Base-by-base conservation (phyloP, 805 yeast genomes). In the Saccharomycopsis selenospora region DNA sequence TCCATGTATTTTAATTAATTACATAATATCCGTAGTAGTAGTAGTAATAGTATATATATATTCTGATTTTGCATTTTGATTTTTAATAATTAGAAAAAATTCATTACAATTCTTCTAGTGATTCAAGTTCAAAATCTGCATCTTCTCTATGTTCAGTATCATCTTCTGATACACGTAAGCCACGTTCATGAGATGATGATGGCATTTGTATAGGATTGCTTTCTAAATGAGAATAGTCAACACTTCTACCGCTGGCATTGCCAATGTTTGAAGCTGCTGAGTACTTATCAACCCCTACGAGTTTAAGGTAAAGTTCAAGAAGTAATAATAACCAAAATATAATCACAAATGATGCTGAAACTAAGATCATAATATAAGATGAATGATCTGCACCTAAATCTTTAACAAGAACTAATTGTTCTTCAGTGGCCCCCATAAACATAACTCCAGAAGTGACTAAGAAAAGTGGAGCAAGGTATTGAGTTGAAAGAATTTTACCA, bases 351-450 rank as follows among this genome's bases (percentile, higher is more conserved):
- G 95, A 90, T 0, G 85, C 85, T 4, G 90, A 77, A 10, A 80
- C 65, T 3, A 84, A 70, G 3, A 82, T 75, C 66, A 91, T 68
- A 30, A 85, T 76, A 63, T 91, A 91, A 0, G 95, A 79, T 43
- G 91, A 79, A 57, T 85, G 93, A 64, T 86, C 96, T 3, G 95
- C 83, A 1, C 88, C 86, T 56, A 85, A 70, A 55, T 79, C 80
- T 46, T 79, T 66, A 1, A 90, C 87, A 51, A 87, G 67, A 7
- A 66, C 65, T 57, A 91, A 69, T 61, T 90, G 96, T 62, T 91
- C 95, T 61, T 90, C 96, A 54, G 76, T 90, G 20, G 98, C 98
- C 24, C 86, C 79, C 96, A 90, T 90, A 62, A 91, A 91, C 53
- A 86, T 60, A 5, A 84, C 63, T 1, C 98, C 98, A 1, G 91